These are phyloP conservation scores for Diplodia intermedia DNA, from an alignment of 2,329 filamentous ascomycete genomes.

Conservation along the genomic window DNA sequence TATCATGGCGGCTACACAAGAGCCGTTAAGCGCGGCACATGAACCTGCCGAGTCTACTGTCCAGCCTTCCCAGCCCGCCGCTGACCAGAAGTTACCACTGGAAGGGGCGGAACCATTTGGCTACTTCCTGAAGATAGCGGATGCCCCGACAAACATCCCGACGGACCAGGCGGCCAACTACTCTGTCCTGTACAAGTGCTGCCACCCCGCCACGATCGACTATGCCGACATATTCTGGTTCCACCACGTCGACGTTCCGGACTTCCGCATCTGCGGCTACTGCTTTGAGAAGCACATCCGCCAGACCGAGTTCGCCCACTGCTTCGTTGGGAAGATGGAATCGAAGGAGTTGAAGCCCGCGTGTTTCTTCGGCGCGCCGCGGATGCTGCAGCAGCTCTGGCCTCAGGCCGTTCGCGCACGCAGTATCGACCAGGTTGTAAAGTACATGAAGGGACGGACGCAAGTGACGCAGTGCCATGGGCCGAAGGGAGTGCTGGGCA, in stretches of 20 bases:
- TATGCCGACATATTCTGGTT: constrained; percentile 7
- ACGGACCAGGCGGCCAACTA: background rate
- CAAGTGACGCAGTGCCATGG: background rate
- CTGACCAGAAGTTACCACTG: background rate
- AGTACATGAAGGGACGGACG: constrained; percentile 2
- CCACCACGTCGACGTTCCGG: background rate
- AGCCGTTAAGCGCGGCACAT: background rate
- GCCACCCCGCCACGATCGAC: background rate
- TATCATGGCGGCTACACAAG: too few species aligned
- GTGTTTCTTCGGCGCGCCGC: background rate
- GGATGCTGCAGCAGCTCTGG: constrained; percentile 1
- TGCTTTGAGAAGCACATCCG: constrained; percentile 15
- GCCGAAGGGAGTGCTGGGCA: background rate
- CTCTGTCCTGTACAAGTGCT: background rate
- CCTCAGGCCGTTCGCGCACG: background rate
- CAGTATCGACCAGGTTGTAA: background rate
- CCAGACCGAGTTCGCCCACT: background rate
- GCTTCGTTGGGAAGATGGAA: background rate
- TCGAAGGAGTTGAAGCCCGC: background rate
- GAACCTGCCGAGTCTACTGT: too few species aligned
- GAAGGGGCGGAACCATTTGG: background rate
- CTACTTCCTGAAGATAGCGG: constrained; percentile 6
- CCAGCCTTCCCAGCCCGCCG: background rate
- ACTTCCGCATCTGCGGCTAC: constrained; percentile 12
- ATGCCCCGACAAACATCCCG: background rate